Base-by-base conservation (phyloP, 2,329 filamentous ascomycete species). In the Lecanicillium sp. region DNA sequence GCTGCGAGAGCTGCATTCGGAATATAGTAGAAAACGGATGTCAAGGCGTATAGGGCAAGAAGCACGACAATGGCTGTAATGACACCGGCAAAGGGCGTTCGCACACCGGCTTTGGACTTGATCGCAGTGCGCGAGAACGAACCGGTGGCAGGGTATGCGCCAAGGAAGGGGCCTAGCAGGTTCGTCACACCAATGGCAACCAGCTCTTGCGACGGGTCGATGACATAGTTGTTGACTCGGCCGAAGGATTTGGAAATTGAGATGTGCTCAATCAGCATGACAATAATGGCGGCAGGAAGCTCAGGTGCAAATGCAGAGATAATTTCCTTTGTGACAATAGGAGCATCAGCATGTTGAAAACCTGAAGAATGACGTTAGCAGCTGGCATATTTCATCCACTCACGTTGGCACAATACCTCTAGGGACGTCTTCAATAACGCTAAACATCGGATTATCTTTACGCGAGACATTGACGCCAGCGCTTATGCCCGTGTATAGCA, bases 181-280 rank as follows among this genome's bases (percentile, higher is more conserved):
- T 97, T 97, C 27, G 82, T 84, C 18, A 96, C 77, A 45, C 90
- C 90, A 48, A 97, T 95, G 17, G 87, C 90, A 33, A 98, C 86
- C 64, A 98, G 76, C 59, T 98, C 90, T 59, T 98, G 90, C 0
- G 90, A 96, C 0, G 92, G 89, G 50, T 96, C 81, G 57, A 98
- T 96, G 13, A 79, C 82, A 62, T 98, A 98, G 65, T 95, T 94
- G 68, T 96, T 97, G 51, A 96, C 77, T 43, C 90, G 78, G 9
- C 92, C 92, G 50, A 98, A 97, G 0, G 90, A 96, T 60, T 97
- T 98, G 14, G 89, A 87, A 46, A 97, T 96, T 34, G 90, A 88
- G 51, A 97, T 95, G 58, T 97, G 90, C 62, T 97, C 92, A 44
- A 97, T 94, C 27, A 97, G 72, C 41, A 97, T 72, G n/a, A 98